Percentiles rank a stretch among this genome's conserved stretches.
Evolutionary conservation across 2,329 filamentous ascomycete genomes (phyloP).

Genomic region (Xylariaceae sp.): DNA sequence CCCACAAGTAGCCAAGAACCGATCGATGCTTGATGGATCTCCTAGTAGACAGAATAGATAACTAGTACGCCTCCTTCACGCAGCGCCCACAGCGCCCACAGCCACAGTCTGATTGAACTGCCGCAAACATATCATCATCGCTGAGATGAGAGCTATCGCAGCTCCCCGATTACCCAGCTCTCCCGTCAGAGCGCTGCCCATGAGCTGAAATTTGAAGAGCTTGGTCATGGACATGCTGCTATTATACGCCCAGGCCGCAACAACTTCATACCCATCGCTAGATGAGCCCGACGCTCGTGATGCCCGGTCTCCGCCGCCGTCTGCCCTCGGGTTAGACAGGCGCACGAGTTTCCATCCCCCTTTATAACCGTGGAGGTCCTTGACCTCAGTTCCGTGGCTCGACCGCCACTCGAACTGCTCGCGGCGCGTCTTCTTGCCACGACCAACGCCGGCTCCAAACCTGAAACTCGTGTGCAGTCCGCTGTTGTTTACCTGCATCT

Average conservation of each 20-base stretch:
- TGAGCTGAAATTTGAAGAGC: conserved; percentile 36
- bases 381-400: conserved; percentile 33
- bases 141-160: conserved; percentile 38
- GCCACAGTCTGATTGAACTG: conserved; percentile 8
- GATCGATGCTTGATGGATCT: too few relatives aligned
- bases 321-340: conserved; percentile 23
- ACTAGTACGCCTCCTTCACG: too few relatives aligned
- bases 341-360: conserved; percentile 41
- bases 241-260: conserved; percentile 35
- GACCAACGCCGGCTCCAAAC: conserved; percentile 31
- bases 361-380: conserved; percentile 27
- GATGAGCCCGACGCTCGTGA: conserved; percentile 19
- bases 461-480: conserved; percentile 26
- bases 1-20: too few relatives aligned
- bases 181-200: conserved; percentile 36
- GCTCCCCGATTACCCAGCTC: conserved; percentile 39
- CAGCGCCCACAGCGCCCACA: background rate
- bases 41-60: too few relatives aligned
- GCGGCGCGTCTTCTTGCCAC: conserved; percentile 14
- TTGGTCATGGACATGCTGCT: conserved; percentile 33
- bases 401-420: conserved; percentile 43
- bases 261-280: conserved; percentile 38
- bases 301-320: conserved; percentile 12
- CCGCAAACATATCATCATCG: conserved; percentile 30
- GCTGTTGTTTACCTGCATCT: background rate